A percentile compares a stretch with the other conserved stretches of the same genome.
phyloP scores from a whole-genome alignment of 1,284 basidiomycete species.

The Apiotrichum montevideense region DNA sequence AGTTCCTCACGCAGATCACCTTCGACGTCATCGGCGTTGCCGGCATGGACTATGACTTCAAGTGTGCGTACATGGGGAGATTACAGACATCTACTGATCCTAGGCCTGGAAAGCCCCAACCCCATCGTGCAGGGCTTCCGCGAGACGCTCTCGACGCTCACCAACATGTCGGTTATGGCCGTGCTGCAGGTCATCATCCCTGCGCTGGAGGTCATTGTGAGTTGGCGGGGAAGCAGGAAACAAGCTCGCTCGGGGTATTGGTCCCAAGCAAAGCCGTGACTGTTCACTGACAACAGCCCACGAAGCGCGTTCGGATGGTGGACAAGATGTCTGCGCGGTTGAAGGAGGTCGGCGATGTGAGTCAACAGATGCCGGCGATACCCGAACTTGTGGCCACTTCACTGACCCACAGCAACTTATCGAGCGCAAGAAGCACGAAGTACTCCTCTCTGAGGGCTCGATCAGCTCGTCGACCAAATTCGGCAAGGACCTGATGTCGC shows the following conservation, averaged over 20 bases:
- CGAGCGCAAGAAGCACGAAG: constrained; percentile 48
- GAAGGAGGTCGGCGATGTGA: neutral
- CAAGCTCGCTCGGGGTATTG: too few relatives aligned
- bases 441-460: constrained; percentile 24
- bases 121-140: constrained; percentile 22
- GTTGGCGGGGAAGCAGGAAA: neutral
- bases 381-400: too few relatives aligned
- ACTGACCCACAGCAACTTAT: constrained; percentile 49
- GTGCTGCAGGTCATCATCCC: constrained; percentile 57
- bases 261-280: constrained; percentile 1
- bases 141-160: constrained; percentile 24
- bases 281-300: constrained; percentile 1
- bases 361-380: neutral
- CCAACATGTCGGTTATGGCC: constrained; percentile 51
- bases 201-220: constrained; percentile 45
- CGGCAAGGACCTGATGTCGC: constrained; percentile 40
- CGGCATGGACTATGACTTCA: constrained; percentile 59
- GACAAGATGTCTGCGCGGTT: neutral
- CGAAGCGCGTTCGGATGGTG: constrained; percentile 1
- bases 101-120: constrained; percentile 21
- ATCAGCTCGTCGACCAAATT: constrained; percentile 48
- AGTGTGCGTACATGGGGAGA: constrained; percentile 8
- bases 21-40: constrained; percentile 64
- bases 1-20: constrained; percentile 50
- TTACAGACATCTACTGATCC: neutral